phyloP scores from a whole-genome alignment of 345 rosid species.

The Hibiscus tridactylites region DNA sequence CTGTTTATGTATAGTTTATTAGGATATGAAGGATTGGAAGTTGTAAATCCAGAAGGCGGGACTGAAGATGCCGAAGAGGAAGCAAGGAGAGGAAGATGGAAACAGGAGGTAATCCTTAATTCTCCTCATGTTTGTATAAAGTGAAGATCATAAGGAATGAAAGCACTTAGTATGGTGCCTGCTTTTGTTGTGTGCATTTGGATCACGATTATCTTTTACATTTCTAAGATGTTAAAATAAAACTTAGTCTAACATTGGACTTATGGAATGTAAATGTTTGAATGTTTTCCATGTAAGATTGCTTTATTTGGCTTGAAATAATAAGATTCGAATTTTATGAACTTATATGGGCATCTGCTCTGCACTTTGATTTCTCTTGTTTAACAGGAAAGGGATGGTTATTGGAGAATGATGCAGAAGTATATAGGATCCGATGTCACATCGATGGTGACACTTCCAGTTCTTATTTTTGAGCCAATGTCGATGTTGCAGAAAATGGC shows the following conservation, averaged over 20 bases:
- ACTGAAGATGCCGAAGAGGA: slow-evolving; percentile 92
- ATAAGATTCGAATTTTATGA: neutral
- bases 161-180: neutral
- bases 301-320: no score
- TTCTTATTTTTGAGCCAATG: slow-evolving; percentile 85
- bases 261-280: neutral
- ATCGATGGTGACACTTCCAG: slow-evolving; percentile 97
- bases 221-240: neutral
- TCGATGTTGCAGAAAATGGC: slow-evolving; percentile 96
- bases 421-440: slow-evolving; percentile 89
- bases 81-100: slow-evolving; percentile 94
- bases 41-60: slow-evolving; percentile 91
- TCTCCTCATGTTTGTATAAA: neutral
- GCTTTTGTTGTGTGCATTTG: neutral
- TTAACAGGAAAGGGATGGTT: slow-evolving; percentile 74
- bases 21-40: slow-evolving; percentile 89
- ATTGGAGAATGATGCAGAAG: slow-evolving; percentile 99
- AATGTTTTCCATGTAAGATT: neutral
- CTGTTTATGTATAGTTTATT: slow-evolving; percentile 35
- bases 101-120: slow-evolving; percentile 52
- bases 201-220: neutral
- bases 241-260: neutral
- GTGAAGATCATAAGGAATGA: neutral
- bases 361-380: neutral
- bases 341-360: neutral